phyloP scores from a whole-genome alignment of 441 rosid genomes.

The Croton setiger region DNA sequence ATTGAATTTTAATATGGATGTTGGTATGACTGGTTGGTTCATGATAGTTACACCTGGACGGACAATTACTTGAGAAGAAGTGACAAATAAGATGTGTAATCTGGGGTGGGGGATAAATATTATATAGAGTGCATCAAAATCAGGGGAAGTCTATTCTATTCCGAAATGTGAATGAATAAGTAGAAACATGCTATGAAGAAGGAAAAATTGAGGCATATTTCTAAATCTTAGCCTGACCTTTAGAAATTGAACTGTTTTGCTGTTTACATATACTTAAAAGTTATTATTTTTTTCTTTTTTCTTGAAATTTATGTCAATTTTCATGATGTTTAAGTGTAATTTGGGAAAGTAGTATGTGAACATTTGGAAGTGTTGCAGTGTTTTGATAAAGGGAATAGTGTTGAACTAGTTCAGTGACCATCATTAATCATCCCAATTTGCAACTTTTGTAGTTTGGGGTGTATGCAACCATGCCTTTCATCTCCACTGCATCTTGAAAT shows the following conservation, averaged over 20 bases:
- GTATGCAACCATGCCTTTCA: constrained; percentile 87
- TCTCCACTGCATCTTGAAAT: constrained; percentile 64
- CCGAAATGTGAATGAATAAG: no score
- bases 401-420: no score
- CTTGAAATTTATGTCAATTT: no score
- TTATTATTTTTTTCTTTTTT: no score
- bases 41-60: background rate
- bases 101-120: background rate
- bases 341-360: background rate
- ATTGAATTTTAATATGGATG: background rate
- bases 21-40: background rate
- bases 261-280: background rate
- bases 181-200: no score
- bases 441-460: constrained; percentile 60
- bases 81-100: no score
- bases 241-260: background rate
- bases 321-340: no score
- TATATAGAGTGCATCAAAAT: background rate
- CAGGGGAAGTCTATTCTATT: background rate
- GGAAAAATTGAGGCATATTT: no score
- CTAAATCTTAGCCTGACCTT: background rate
- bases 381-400: no score
- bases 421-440: background rate
- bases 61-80: background rate
- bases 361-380: background rate